Base-by-base conservation (phyloP, 2,329 filamentous ascomycete genomes). In the Coniochaeta prunicola region DNA sequence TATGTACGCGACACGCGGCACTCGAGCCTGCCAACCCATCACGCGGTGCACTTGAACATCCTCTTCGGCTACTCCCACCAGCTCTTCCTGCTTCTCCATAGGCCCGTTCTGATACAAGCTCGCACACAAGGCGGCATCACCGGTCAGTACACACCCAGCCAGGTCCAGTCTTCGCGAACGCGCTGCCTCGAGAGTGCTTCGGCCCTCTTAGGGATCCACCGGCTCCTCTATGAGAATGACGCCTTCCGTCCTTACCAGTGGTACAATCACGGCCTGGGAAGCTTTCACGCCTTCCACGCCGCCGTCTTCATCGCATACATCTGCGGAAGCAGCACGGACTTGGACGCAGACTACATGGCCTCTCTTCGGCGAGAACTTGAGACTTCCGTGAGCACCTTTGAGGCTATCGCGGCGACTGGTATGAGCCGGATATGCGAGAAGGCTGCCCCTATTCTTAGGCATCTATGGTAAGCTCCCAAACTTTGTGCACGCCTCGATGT, bases 371-470 rank as follows among this genome's bases (percentile, higher is more conserved):
- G 10, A 34, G 53, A 55, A 17, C 30, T 55, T n/a, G 53, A 55
- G 53, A 12, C 53, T 8, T 55, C 53, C 33, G 19, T 55, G 24
- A 21, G 8, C 26, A 55, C 53, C 17, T 55, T 55, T 12, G 53
- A 55, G 8, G 53, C 53, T 4, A 55, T 55, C 8, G 53, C 53
- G 5, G 7, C n/a, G 28, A 55, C 53, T 1, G 53, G 53, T 9
- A 55, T 34, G 53, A 55, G 53, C 30, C 53, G 53, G 15, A 55
- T 55, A 33, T 55, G 53, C 31, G 53, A 55, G 17, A 55, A 55
- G 26, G 53, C 53, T n/a, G 53, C 53, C 53, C 53, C 53, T 30
- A 17, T 55, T 36, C 53, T 55, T 17, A 24, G 31, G 33, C 53
- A 21, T 55, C 12, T 55, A 31, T 33, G 53, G 53, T 55, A 28